Conservation (phyloP, 2,329 filamentous ascomycete genomes). For the Allantophomopsis lycopodina region DNA sequence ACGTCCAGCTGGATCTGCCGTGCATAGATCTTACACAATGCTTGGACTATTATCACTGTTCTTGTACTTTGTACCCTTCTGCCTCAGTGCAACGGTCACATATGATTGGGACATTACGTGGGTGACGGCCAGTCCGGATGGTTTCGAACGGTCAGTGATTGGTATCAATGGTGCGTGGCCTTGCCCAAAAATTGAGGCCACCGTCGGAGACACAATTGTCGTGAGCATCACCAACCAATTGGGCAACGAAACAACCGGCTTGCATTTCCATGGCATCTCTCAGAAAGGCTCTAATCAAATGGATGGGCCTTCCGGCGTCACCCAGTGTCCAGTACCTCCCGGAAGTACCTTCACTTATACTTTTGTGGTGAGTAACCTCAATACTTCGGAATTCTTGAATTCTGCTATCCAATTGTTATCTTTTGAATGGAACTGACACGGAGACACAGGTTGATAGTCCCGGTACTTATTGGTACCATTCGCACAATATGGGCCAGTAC, state of each 20-base stretch:
- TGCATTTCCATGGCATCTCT: constrained; percentile 46
- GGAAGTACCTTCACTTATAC: constrained; percentile 8
- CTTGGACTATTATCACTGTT: not conserved
- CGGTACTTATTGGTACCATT: constrained; percentile 47
- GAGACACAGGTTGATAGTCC: constrained; percentile 15
- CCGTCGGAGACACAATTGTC: constrained; percentile 33
- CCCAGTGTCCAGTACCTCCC: constrained; percentile 15
- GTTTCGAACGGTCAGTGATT: constrained; percentile 29
- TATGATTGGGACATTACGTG: constrained; percentile 26
- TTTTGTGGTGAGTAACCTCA: constrained; percentile 27
- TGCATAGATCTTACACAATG: too few species aligned
- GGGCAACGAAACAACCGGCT: constrained; percentile 35
- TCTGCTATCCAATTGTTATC: too few species aligned
- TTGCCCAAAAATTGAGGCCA: constrained; percentile 37
- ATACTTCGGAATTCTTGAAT: constrained; percentile 19
- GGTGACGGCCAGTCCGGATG: constrained; percentile 24
- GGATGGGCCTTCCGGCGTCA: constrained; percentile 42
- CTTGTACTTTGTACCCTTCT: not conserved
- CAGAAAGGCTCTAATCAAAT: constrained; percentile 37
- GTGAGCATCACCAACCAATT: constrained; percentile 35
- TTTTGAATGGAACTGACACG: too few species aligned
- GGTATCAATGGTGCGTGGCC: constrained; percentile 52
- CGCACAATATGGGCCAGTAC: constrained; percentile 50
- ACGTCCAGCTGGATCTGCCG: too few species aligned
- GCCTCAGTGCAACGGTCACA: constrained; percentile 17